Conservation (phyloP, 495 filamentous ascomycete genomes). For the Aspergillus bertholletiae region DNA sequence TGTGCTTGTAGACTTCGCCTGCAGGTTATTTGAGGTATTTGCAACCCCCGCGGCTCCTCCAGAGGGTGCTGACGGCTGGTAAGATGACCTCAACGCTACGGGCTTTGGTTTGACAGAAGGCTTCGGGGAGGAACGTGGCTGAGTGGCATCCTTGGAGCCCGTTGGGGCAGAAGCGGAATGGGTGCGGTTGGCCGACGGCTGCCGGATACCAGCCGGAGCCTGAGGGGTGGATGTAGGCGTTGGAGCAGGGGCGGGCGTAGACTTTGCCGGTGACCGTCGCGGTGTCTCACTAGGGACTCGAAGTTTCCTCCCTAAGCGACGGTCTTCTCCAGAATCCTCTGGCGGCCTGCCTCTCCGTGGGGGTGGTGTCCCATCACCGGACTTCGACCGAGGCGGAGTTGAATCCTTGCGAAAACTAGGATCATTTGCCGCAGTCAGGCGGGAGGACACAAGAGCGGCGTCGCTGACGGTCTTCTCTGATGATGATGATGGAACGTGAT, state of each 20-base stretch:
- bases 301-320: constrained; percentile 28
- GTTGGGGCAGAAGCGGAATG: constrained; percentile 17
- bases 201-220: constrained; percentile 1
- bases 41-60: constrained; percentile 13
- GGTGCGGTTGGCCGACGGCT: constrained; percentile 3
- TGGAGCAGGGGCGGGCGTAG: constrained; percentile 9
- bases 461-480: constrained; percentile 33
- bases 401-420: constrained; percentile 20
- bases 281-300: constrained; percentile 4
- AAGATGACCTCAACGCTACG: constrained; percentile 28
- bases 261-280: constrained; percentile 10
- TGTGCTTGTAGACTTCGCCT: constrained; percentile 25
- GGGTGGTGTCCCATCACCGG: background rate
- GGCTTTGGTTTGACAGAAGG: constrained; percentile 39
- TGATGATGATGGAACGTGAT: constrained; percentile 31
- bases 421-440: constrained; percentile 26
- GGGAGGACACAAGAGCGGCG: constrained; percentile 33
- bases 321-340: constrained; percentile 25
- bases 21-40: constrained; percentile 15
- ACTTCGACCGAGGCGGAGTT: constrained; percentile 14
- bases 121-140: constrained; percentile 23
- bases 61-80: constrained; percentile 22
- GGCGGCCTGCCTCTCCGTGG: background rate
- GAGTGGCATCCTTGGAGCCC: constrained; percentile 18
- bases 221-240: constrained; percentile 5